Percentiles rank a stretch among this genome's conserved stretches.
Conservation (phyloP, 2,329 filamentous ascomycete genomes). For the Hypoxylon sp. region DNA sequence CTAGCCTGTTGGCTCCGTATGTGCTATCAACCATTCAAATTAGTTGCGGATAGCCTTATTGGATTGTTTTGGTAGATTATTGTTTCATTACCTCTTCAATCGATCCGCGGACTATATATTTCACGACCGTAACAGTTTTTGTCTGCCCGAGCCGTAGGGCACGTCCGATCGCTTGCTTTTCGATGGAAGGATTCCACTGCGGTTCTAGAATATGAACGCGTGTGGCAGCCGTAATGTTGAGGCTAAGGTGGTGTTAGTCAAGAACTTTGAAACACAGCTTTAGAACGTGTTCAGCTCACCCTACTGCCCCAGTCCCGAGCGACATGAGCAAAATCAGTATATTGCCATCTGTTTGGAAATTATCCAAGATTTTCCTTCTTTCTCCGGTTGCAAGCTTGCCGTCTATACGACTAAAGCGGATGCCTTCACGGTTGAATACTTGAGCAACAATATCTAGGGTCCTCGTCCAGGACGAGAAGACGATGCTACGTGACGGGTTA, state of each 20-base stretch:
- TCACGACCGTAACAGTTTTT: not conserved
- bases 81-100: not conserved
- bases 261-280: too few species aligned
- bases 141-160: not conserved
- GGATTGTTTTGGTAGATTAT: too few species aligned
- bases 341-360: not conserved
- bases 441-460: not conserved
- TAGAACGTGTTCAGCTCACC: not conserved
- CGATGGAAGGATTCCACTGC: not conserved
- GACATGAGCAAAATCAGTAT: too few species aligned
- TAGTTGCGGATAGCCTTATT: too few species aligned
- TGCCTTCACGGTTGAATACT: not conserved
- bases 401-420: not conserved
- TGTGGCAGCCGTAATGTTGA: not conserved
- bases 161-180: not conserved
- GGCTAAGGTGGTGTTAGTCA: not conserved
- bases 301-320: not conserved
- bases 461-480: conserved; percentile 3
- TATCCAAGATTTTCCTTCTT: not conserved
- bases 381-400: not conserved
- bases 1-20: too few species aligned
- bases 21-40: too few species aligned
- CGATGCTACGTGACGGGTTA: not conserved
- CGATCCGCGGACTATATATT: conserved; percentile 1
- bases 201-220: not conserved